Percentiles rank a stretch among this genome's conserved stretches.
Evolutionary conservation across 2,329 filamentous ascomycete genomes (phyloP).

Genomic region (Hawksworthiomyces lignivorus): DNA sequence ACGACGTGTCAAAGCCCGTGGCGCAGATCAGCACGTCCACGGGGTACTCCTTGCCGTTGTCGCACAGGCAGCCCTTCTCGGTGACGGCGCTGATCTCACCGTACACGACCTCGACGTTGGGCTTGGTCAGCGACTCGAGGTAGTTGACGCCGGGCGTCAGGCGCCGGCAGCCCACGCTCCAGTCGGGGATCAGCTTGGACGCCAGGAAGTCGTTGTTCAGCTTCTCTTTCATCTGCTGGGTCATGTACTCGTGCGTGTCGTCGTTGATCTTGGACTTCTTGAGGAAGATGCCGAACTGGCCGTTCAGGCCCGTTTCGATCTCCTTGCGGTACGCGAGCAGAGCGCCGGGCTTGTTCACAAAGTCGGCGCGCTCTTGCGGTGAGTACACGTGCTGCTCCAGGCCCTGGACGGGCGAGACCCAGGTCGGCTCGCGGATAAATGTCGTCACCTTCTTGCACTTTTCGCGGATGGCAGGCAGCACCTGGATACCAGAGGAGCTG

Average conservation of each 20-base stretch:
- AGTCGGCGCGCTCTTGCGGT: slow-evolving; percentile 10
- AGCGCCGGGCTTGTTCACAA: slow-evolving; percentile 11
- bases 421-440: slow-evolving; percentile 15
- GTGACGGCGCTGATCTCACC: slow-evolving; percentile 23
- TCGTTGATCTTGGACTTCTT: slow-evolving; percentile 18
- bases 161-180: slow-evolving; percentile 35
- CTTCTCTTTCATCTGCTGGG: slow-evolving; percentile 30
- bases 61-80: slow-evolving; percentile 23
- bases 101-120: slow-evolving; percentile 38
- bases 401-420: slow-evolving; percentile 14
- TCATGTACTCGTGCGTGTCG: slow-evolving; percentile 32
- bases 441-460: slow-evolving; percentile 13
- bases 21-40: slow-evolving; percentile 26
- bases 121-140: slow-evolving; percentile 32
- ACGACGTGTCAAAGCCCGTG: slow-evolving; percentile 29
- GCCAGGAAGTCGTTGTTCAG: slow-evolving; percentile 18
- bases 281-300: slow-evolving; percentile 11
- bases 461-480: slow-evolving; percentile 19
- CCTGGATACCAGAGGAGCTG: slow-evolving; percentile 24
- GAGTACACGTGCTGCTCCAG: slow-evolving; percentile 14
- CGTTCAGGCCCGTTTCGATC: slow-evolving; percentile 13
- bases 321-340: slow-evolving; percentile 13
- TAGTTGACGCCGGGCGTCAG: slow-evolving; percentile 36
- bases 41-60: slow-evolving; percentile 22
- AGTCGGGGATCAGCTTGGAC: slow-evolving; percentile 35